Conservation (phyloP, 225 moss, liverwort and hornwort genomes). For the Polytrichum formosum region DNA sequence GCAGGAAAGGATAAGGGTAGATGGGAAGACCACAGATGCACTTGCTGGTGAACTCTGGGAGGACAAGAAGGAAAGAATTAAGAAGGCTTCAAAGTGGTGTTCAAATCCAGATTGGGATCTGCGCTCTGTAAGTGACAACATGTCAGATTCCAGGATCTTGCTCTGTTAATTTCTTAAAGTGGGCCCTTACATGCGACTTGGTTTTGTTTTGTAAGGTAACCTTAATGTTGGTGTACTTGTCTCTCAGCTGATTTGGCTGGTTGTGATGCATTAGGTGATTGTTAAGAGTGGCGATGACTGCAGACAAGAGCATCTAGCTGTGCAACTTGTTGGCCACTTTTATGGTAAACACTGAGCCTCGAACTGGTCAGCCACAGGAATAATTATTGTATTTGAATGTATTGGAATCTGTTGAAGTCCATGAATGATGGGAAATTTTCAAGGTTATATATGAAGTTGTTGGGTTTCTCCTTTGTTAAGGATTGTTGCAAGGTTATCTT, state of each 20-base stretch:
- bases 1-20: conserved; percentile 73
- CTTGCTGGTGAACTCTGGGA: conserved; percentile 97
- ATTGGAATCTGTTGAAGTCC: not conserved
- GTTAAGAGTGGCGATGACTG: conserved; percentile 99
- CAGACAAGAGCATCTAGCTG: conserved; percentile 97
- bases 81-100: conserved; percentile 79
- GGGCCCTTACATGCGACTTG: too few species aligned
- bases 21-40: conserved; percentile 90
- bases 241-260: conserved; percentile 1
- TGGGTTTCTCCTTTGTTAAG: too few species aligned
- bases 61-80: conserved; percentile 86
- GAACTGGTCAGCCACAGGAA: not conserved
- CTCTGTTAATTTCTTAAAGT: too few species aligned
- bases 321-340: conserved; percentile 94
- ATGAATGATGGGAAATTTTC: not conserved
- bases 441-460: not conserved
- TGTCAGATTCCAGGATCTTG: not conserved
- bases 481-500: too few species aligned
- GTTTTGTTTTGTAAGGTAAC: too few species aligned
- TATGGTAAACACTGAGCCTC: conserved; percentile 50
- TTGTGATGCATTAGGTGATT: conserved; percentile 71
- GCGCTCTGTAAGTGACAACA: conserved; percentile 67
- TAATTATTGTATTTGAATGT: not conserved
- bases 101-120: conserved; percentile 88
- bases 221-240: not conserved